Conservation (phyloP, 2,329 filamentous ascomycete genomes). For the Karstenula rhodostoma region DNA sequence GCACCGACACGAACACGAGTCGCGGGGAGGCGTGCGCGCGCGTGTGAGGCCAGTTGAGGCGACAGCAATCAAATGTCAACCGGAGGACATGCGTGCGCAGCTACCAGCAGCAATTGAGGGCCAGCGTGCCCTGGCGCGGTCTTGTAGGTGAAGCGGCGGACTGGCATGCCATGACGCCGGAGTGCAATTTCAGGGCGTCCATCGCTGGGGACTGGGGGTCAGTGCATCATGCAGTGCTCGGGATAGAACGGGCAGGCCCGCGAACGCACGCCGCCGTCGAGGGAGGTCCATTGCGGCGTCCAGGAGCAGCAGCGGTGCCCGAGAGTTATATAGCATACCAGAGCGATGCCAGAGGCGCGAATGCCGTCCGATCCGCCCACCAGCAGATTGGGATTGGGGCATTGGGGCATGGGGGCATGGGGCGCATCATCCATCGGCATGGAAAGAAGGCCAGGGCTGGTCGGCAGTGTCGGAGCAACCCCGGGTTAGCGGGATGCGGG, state of each 20-base stretch:
- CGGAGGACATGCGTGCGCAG: conserved; percentile 23
- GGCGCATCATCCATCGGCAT: background rate
- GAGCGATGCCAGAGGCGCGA: background rate
- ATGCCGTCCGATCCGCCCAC: conserved; percentile 4
- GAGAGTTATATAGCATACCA: background rate
- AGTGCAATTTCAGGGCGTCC: conserved; percentile 14
- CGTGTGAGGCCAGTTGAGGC: conserved; percentile 19
- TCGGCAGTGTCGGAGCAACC: conserved; percentile 10
- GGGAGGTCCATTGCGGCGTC: background rate
- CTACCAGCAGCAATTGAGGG: conserved; percentile 15
- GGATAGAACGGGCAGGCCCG: conserved; percentile 7
- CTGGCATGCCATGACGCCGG: conserved; percentile 5
- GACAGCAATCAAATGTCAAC: conserved; percentile 26
- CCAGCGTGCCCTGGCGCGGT: background rate
- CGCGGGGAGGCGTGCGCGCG: conserved; percentile 19
- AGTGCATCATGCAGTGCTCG: background rate
- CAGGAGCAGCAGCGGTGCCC: background rate
- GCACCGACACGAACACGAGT: conserved; percentile 33
- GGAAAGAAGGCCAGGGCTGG: conserved; percentile 1
- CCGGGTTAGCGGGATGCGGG: conserved; percentile 28
- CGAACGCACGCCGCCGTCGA: background rate
- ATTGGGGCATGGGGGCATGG: too few species aligned
- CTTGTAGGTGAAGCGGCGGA: conserved; percentile 5
- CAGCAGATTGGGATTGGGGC: conserved; percentile 4
- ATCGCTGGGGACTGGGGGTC: background rate